A percentile compares a stretch with the other conserved stretches of the same genome.
Evolutionary conservation across 169 alveolate genomes (phyloP).

Genomic region (Cytauxzoon felis): DNA sequence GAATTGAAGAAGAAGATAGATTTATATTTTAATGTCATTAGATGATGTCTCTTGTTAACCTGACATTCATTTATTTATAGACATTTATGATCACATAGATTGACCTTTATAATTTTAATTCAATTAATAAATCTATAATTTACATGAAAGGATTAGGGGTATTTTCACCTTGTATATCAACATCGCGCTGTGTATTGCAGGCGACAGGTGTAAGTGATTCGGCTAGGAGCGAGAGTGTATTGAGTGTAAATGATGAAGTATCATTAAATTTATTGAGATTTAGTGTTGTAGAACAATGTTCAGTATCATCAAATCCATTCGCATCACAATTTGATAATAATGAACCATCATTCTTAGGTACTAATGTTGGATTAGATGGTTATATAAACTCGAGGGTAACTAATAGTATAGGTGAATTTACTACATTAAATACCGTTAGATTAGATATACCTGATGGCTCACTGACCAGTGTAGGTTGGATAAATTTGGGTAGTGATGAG

Average conservation of each 20-base stretch:
- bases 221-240: constrained; percentile 44
- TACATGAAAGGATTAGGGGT: constrained; percentile 58
- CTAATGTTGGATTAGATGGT: constrained; percentile 21
- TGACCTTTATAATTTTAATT: too few species aligned
- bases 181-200: constrained; percentile 47
- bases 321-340: constrained; percentile 20
- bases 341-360: constrained; percentile 14
- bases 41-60: too few species aligned
- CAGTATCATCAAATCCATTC: constrained; percentile 11
- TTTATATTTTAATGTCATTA: too few species aligned
- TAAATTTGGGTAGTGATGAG: constrained; percentile 23
- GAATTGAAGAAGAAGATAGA: too few species aligned
- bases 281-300: constrained; percentile 23
- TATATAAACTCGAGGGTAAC: constrained; percentile 6
- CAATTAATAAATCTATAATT: too few species aligned
- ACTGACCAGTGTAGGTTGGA: constrained; percentile 42
- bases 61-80: too few species aligned
- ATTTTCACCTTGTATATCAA: constrained; percentile 53
- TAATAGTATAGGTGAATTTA: constrained; percentile 52
- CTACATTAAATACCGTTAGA: constrained; percentile 24
- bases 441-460: constrained; percentile 5
- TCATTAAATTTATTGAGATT: constrained; percentile 41
- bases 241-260: neutral
- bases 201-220: constrained; percentile 50
- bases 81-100: too few species aligned